These are phyloP conservation scores for Cicer judaicum DNA, from an alignment of 306 rosid genomes.

Conservation along the genomic window DNA sequence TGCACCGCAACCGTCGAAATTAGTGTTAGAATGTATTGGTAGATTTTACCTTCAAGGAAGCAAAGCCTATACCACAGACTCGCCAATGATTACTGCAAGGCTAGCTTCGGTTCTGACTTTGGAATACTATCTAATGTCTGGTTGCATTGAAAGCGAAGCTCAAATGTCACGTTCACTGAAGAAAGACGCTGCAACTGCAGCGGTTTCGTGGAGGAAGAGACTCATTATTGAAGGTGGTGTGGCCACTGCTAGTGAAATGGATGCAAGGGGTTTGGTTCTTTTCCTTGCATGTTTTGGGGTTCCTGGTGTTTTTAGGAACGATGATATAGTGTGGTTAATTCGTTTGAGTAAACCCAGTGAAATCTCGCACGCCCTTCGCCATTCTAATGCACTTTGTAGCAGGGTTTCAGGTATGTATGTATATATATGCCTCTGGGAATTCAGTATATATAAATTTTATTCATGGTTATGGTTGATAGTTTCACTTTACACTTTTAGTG, in stretches of 20 bases:
- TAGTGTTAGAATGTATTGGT: conserved; percentile 66
- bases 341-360: conserved; percentile 49
- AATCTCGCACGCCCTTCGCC: conserved; percentile 51
- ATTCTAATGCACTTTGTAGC: conserved; percentile 41
- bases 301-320: conserved; percentile 48
- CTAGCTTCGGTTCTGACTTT: conserved; percentile 53
- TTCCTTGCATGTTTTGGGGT: conserved; percentile 61
- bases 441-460: neutral
- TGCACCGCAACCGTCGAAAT: conserved; percentile 54
- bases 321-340: conserved; percentile 55
- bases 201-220: conserved; percentile 63
- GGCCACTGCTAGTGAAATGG: conserved; percentile 50
- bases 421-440: neutral
- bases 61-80: conserved; percentile 52
- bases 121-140: conserved; percentile 63
- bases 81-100: conserved; percentile 57
- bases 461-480: conserved; percentile 26
- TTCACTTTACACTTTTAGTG: conserved; percentile 14
- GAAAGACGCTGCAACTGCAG: conserved; percentile 51
- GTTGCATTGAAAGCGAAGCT: conserved; percentile 40
- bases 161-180: conserved; percentile 41
- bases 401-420: conserved; percentile 50
- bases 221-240: conserved; percentile 57
- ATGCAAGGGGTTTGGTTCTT: conserved; percentile 67
- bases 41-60: conserved; percentile 67